phyloP scores from a whole-genome alignment of 805 yeast species.

The Spathaspora girioi region DNA sequence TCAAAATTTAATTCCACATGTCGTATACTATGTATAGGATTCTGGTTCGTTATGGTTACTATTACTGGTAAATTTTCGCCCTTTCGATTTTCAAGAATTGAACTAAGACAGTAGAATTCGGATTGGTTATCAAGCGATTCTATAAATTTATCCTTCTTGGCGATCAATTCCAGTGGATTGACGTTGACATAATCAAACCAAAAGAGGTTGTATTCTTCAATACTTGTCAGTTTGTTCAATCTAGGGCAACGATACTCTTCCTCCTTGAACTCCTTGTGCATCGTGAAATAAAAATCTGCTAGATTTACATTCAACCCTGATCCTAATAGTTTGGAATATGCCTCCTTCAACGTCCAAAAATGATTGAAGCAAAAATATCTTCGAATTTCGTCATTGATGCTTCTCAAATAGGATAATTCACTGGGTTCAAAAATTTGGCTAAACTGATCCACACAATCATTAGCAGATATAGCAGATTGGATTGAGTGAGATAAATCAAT shows the following conservation, averaged over 20 bases:
- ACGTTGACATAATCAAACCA: slow-evolving; percentile 10
- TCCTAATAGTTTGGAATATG: slow-evolving; percentile 66
- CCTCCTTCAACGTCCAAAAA: slow-evolving; percentile 79
- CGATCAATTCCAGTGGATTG: slow-evolving; percentile 4
- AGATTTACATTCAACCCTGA: slow-evolving; percentile 43
- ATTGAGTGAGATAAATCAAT: slow-evolving; percentile 36
- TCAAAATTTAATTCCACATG: slow-evolving; percentile 7
- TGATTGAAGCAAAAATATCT: slow-evolving; percentile 44
- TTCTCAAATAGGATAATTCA: slow-evolving; percentile 32
- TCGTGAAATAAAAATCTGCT: slow-evolving; percentile 13
- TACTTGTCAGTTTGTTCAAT: background rate
- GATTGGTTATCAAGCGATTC: background rate
- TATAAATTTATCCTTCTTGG: slow-evolving; percentile 3
- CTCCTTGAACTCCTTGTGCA: slow-evolving; percentile 3
- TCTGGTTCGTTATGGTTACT: slow-evolving; percentile 13
- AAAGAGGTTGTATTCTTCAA: slow-evolving; percentile 4
- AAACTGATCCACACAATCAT: slow-evolving; percentile 32
- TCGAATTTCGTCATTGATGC: slow-evolving; percentile 7
- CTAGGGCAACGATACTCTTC: background rate
- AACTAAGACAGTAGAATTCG: slow-evolving; percentile 10
- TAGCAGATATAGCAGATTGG: slow-evolving; percentile 21
- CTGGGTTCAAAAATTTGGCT: slow-evolving; percentile 35
- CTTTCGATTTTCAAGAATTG: slow-evolving; percentile 4
- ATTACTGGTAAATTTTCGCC: slow-evolving; percentile 13
- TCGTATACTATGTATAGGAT: background rate